Conservation (phyloP, 1,139 yeast species). For the Petasospora rhodanensis region DNA sequence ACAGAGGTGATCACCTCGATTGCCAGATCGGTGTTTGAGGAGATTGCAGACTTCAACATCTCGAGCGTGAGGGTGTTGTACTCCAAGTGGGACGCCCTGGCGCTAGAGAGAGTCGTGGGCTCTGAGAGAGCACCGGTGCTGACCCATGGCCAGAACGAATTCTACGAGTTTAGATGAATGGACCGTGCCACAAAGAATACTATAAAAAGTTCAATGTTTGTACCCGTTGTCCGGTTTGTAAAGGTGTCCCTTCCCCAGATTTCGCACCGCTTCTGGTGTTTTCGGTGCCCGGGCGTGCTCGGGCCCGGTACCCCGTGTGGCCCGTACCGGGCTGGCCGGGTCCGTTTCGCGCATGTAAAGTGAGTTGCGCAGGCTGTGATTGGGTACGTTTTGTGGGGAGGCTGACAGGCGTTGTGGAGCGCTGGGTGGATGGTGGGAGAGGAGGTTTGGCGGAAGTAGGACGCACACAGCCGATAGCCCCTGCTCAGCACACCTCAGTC, state of each 20-base stretch:
- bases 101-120: constrained; percentile 83
- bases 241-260: constrained; percentile 9
- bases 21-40: constrained; percentile 39
- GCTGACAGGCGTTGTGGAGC: no score
- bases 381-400: no score
- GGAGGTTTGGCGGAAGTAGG: no score
- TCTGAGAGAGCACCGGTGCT: constrained; percentile 66
- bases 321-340: constrained; percentile 5
- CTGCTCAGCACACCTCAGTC: no score
- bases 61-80: constrained; percentile 64
- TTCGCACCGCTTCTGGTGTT: constrained; percentile 1
- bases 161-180: constrained; percentile 56
- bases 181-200: neutral
- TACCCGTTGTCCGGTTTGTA: constrained; percentile 3
- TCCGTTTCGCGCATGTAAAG: constrained; percentile 4
- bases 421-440: no score
- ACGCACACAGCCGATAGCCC: no score
- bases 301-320: constrained; percentile 7
- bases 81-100: constrained; percentile 77
- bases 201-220: no score
- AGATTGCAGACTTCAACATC: constrained; percentile 52
- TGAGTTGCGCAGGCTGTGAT: constrained; percentile 11
- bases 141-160: constrained; percentile 66
- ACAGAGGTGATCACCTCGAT: constrained; percentile 58
- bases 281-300: constrained; percentile 4